Base-by-base conservation (phyloP, 176 grass and related monocot species). In the Aegilops sharonensis region DNA sequence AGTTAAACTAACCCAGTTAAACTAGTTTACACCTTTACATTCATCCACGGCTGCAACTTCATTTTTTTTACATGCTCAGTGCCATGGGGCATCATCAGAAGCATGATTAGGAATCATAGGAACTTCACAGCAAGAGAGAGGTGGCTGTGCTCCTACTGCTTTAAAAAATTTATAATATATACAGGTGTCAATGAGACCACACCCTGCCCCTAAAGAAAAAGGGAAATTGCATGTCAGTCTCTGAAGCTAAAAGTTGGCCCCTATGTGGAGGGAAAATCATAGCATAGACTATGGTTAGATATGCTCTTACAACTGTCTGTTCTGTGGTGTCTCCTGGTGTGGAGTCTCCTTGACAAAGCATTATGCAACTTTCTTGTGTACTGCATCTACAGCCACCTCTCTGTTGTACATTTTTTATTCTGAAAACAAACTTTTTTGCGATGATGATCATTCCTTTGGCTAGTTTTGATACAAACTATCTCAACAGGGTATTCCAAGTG, bases 401-500 rank as follows among this genome's bases (percentile, higher is more conserved):
- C 17, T 78, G 10, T 31, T 79, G 34, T 20, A 7, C 48, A 64
- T 78, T 24, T 57, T 56, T 89, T 27, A 8, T 32, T 68, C 45
- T 35, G 34, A 40, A 74, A 74, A 32, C 5, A 10, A 45, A 1
- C 7, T 84, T 79, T 83, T 52, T 11, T 83, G 27, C 18, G 73
- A 29, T 52, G 72, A 52, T 24, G 23, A 40, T 57, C 35, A 81
- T 57, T 81, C 91, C 11, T 48, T 90, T 64, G 47, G 24, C 50
- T 15, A 72, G 6, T 42, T 88, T 27, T 67, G 6, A 37, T 83
- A 52, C 32, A 64, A 59, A 42, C 79, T 78, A 84, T 68, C 8
- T 68, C 31, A 65, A 77, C 64, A 97, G 95, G 95, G 92, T 80
- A 63, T 91, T 77, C 90, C 95, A 83, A 85, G 86, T 67, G 74